These are phyloP conservation scores for Chrysanthemum seticuspe DNA, from an alignment of 129 eudicot genomes.

Conservation along the genomic window DNA sequence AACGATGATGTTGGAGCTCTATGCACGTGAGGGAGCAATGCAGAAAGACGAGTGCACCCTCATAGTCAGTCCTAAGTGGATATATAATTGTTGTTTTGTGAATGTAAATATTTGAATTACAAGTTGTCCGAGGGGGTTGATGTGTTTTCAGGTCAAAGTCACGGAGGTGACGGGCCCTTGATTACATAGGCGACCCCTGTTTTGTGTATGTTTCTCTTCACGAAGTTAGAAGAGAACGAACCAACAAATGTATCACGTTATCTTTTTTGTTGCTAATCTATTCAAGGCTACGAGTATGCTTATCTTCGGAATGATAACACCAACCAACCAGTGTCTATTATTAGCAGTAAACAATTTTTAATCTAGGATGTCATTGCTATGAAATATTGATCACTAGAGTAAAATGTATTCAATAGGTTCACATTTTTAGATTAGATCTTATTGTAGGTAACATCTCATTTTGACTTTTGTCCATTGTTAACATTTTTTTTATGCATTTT, in stretches of 20 bases:
- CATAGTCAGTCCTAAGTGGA: conserved; percentile 50
- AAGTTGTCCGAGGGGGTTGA: conserved; percentile 32
- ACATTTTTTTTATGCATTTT: too few species aligned
- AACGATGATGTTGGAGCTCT: conserved; percentile 48
- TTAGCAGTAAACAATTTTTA: background rate
- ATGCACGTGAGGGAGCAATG: conserved; percentile 58
- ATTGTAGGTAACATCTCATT: background rate
- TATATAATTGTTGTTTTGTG: conserved; percentile 56
- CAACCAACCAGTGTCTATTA: background rate
- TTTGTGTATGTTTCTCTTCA: conserved; percentile 38
- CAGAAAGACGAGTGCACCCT: conserved; percentile 47
- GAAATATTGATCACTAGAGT: too few species aligned
- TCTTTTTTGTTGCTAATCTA: conserved; percentile 36
- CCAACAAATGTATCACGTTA: conserved; percentile 30
- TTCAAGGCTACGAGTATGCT: conserved; percentile 26
- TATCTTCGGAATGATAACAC: background rate
- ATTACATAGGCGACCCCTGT: conserved; percentile 38
- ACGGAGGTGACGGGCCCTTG: conserved; percentile 82
- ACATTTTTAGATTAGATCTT: background rate
- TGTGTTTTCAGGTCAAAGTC: conserved; percentile 86
- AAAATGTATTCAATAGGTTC: too few species aligned
- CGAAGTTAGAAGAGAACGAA: conserved; percentile 36
- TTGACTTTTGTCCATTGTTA: too few species aligned
- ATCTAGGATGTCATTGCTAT: too few species aligned
- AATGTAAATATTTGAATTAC: conserved; percentile 64